phyloP scores from a whole-genome alignment of 352 stramenopile genomes.

The Globisporangium ultimum region DNA sequence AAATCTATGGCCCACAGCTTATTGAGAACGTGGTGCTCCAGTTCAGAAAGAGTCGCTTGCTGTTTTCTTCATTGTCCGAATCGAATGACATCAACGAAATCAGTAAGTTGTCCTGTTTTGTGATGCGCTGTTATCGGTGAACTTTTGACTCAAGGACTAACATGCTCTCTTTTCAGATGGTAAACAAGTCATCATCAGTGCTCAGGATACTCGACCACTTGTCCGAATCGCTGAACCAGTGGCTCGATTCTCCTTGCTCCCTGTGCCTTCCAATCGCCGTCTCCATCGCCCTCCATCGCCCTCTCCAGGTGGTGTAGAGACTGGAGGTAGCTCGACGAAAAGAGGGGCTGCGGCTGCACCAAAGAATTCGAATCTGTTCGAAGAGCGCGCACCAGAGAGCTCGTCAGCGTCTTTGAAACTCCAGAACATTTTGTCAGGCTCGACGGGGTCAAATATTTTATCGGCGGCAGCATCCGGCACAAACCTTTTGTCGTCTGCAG shows the following conservation, averaged over 20 bases:
- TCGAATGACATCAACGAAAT: constrained; percentile 85
- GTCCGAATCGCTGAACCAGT: constrained; percentile 73
- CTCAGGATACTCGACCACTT: constrained; percentile 65
- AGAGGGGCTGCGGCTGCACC: constrained; percentile 17
- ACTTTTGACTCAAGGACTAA: constrained; percentile 4
- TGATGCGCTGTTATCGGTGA: not conserved
- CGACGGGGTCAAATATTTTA: constrained; percentile 62
- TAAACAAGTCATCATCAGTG: constrained; percentile 63
- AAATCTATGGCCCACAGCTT: constrained; percentile 84
- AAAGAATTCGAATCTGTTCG: constrained; percentile 37
- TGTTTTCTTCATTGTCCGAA: constrained; percentile 84
- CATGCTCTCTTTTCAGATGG: constrained; percentile 40
- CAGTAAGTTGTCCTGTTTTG: constrained; percentile 37
- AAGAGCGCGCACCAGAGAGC: constrained; percentile 30
- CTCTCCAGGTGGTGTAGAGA: constrained; percentile 5
- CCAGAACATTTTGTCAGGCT: constrained; percentile 64
- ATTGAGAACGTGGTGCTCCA: constrained; percentile 85
- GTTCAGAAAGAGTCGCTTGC: constrained; percentile 78
- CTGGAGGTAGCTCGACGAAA: constrained; percentile 23
- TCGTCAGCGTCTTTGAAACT: constrained; percentile 40
- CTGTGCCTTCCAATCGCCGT: constrained; percentile 57
- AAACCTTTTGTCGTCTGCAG: constrained; percentile 60
- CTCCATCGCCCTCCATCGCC: constrained; percentile 40
- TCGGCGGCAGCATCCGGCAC: constrained; percentile 58
- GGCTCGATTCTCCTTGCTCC: constrained; percentile 76